These are phyloP conservation scores for Heliamphora pulchella DNA, from an alignment of 179 eudicot genomes.

Conservation along the genomic window DNA sequence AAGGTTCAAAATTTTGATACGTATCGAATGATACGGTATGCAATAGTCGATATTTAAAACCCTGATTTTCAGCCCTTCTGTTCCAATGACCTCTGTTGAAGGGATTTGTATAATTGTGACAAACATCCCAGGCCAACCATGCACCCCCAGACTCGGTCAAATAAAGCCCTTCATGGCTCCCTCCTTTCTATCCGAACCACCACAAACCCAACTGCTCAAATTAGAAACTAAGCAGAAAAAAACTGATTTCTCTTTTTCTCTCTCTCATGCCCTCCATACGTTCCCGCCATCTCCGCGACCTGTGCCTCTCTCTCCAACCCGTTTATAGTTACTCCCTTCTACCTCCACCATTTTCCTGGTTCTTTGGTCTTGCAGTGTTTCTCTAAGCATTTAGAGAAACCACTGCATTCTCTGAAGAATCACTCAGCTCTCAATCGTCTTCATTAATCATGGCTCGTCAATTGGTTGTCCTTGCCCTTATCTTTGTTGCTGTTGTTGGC, in stretches of 20 bases:
- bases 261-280: background rate
- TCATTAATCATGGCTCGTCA: conserved; percentile 7
- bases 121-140: no score
- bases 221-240: no score
- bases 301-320: background rate
- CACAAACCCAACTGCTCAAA: no score
- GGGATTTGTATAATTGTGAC: no score
- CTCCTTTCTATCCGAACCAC: no score
- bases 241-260: background rate
- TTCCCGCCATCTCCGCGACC: conserved; percentile 11
- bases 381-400: conserved; percentile 16
- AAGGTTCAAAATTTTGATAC: no score
- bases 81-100: no score
- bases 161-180: no score
- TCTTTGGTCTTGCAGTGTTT: conserved; percentile 13
- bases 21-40: no score
- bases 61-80: no score
- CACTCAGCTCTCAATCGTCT: background rate
- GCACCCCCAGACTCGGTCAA: no score
- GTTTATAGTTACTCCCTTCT: background rate
- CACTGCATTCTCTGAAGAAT: background rate
- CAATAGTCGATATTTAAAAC: no score
- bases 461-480: conserved; percentile 14
- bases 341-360: background rate
- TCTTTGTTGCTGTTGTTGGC: conserved; percentile 5